These are phyloP conservation scores for Colletotrichum gigasporum DNA, from an alignment of 2,329 filamentous ascomycete species.

Conservation along the genomic window DNA sequence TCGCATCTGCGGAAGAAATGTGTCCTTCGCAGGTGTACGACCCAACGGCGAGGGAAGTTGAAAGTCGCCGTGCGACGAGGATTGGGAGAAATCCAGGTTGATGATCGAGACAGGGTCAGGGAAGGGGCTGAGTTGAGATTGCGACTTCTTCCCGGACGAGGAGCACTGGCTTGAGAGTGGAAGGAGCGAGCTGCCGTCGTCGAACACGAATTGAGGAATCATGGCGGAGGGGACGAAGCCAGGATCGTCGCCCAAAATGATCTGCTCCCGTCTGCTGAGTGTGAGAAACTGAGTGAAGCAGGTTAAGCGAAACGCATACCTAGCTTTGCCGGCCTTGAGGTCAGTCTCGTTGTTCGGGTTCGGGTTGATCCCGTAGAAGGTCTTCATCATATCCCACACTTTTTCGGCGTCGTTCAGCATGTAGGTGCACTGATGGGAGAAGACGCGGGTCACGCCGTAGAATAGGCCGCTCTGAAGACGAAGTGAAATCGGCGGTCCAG, in stretches of 20 bases:
- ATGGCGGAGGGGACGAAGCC: conserved; percentile 76
- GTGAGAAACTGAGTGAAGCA: conserved; percentile 56
- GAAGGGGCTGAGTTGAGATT: conserved; percentile 56
- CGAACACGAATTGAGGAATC: conserved; percentile 66
- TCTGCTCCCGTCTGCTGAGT: conserved; percentile 78
- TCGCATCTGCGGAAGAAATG: conserved; percentile 10
- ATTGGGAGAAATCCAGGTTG: conserved; percentile 44
- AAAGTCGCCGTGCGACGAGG: conserved; percentile 39
- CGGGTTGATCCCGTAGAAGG: conserved; percentile 67
- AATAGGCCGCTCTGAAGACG: conserved; percentile 90
- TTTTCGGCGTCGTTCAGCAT: conserved; percentile 83
- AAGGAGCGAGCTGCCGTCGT: conserved; percentile 42
- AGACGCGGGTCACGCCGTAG: conserved; percentile 86
- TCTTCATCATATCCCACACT: conserved; percentile 77
- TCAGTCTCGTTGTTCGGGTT: conserved; percentile 71
- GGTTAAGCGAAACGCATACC: conserved; percentile 58
- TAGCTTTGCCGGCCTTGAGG: conserved; percentile 74
- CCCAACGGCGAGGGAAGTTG: conserved; percentile 46
- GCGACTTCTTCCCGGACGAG: conserved; percentile 39
- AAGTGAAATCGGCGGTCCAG: conserved; percentile 84
- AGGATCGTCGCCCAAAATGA: conserved; percentile 84
- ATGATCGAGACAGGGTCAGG: conserved; percentile 34
- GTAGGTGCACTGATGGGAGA: conserved; percentile 86
- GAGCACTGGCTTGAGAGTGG: conserved; percentile 47
- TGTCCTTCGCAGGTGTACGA: conserved; percentile 35